Evolutionary conservation across 768 basidiomycete species (phyloP).

Genomic region (Mycena vitilis): DNA sequence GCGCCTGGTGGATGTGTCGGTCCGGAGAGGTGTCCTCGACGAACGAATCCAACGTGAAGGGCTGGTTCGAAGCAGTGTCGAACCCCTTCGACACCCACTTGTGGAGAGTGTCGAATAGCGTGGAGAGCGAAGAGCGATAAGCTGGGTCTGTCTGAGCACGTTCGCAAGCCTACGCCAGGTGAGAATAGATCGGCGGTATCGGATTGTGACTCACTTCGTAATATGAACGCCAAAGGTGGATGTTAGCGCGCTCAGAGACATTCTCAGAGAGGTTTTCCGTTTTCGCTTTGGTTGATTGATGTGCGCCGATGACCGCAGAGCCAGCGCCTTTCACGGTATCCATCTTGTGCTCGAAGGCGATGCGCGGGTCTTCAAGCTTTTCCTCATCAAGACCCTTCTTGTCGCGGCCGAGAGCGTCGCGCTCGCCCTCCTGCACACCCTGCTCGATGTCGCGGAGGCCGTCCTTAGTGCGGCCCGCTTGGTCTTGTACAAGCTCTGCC

Average conservation of each 20-base stretch:
- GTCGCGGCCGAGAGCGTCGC: slow-evolving; percentile 66
- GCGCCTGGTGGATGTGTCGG: slow-evolving; percentile 28
- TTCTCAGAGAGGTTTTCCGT: slow-evolving; percentile 61
- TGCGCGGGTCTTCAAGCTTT: slow-evolving; percentile 51
- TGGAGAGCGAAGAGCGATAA: slow-evolving; percentile 68
- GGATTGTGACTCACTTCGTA: slow-evolving; percentile 54
- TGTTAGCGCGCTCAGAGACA: slow-evolving; percentile 51
- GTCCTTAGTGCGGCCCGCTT: slow-evolving; percentile 64
- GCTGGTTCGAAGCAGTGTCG: slow-evolving; percentile 58
- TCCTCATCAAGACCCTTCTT: slow-evolving; percentile 60
- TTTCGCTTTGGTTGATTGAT: slow-evolving; percentile 54
- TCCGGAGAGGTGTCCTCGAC: slow-evolving; percentile 30
- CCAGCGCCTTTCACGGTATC: slow-evolving; percentile 71
- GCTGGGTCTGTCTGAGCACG: slow-evolving; percentile 71
- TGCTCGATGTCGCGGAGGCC: slow-evolving; percentile 65
- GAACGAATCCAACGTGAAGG: slow-evolving; percentile 51
- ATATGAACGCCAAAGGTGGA: slow-evolving; percentile 60
- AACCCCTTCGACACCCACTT: slow-evolving; percentile 67
- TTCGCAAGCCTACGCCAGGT: slow-evolving; percentile 62
- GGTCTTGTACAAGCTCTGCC: slow-evolving; percentile 66
- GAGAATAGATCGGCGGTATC: no score
- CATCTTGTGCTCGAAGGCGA: slow-evolving; percentile 73
- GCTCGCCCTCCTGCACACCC: slow-evolving; percentile 68
- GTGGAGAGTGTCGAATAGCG: slow-evolving; percentile 66
- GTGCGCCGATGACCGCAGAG: slow-evolving; percentile 63